Evolutionary conservation across 257 asterid species (phyloP), one percentile per base, ranked within the genome.

Genomic region (Ehretia macrophylla): DNA sequence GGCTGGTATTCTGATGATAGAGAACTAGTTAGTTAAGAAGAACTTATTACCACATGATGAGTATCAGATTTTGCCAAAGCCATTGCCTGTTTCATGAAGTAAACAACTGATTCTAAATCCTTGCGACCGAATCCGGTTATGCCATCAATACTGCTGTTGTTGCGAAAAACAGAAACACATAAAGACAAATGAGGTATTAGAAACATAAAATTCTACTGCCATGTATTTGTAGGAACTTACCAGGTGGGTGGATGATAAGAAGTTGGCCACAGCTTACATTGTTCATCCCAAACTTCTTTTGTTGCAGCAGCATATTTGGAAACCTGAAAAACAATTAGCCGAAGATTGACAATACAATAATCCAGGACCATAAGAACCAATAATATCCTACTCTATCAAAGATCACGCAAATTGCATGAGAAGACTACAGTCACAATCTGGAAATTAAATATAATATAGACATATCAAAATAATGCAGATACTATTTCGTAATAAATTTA

Each of bases 261-360:
- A 27, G 99, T 88, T 55, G 99, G 97, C 99, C 97, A 92, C 58
- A 86, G 59, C 76, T 88, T 86, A 88, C 96, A 86, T 64, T 92
- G 99, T 65, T 83, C 99, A 60, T 78, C 86, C 99, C 99, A 89
- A 75, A 86, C 99, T 83, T 86, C 96, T 79, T 89, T 89, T 45
- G 94, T 83, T 27, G 67, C 67, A 37, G 97, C 96, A 49, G 96
- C 97, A 81, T 86, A 76, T 68, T 77, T 81, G 79, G 90, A 86
- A 11, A 85, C 95, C 95, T 88, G 72, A n/a, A n/a, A 66, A 75
- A 37, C 65, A 65, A 46, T 55, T 23, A 17, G 16, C 23, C n/a
- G 10, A 21, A 51, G 11, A 51, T 10, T n/a, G 12, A 10, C 6
- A 44, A 56, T 49, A 17, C 46, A 42, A 16, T n/a, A n/a, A n/a